Percentiles rank a stretch among this genome's conserved stretches.
phyloP scores from a whole-genome alignment of 2,329 filamentous ascomycete species.

The Colletotrichum sp. region DNA sequence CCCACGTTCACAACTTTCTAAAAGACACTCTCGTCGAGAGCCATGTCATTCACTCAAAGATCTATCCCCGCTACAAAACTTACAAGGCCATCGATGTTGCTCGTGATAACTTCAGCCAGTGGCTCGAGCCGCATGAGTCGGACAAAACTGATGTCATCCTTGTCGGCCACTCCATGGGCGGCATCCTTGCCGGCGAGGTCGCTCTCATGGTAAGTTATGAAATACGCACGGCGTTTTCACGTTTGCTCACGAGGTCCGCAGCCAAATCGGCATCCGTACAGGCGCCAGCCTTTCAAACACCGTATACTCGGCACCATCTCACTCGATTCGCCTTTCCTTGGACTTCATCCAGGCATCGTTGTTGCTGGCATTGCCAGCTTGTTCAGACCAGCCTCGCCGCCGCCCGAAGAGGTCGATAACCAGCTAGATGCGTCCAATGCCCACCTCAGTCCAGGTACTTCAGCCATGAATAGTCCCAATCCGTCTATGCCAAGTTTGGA shows the following conservation, averaged over 20 bases:
- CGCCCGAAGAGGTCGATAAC: constrained; percentile 27
- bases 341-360: constrained; percentile 87
- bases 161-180: constrained; percentile 90
- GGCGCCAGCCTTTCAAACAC: constrained; percentile 63
- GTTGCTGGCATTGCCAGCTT: constrained; percentile 82
- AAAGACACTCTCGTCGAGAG: constrained; percentile 70
- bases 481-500: constrained; percentile 29
- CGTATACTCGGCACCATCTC: constrained; percentile 81
- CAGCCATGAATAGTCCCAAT: constrained; percentile 24
- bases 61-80: constrained; percentile 82
- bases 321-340: constrained; percentile 86
- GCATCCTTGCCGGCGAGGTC: constrained; percentile 81
- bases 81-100: constrained; percentile 75
- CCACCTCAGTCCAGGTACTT: constrained; percentile 12
- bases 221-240: not conserved
- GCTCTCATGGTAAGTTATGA: constrained; percentile 60
- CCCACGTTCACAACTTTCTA: constrained; percentile 81
- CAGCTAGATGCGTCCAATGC: constrained; percentile 9
- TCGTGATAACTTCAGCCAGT: constrained; percentile 81
- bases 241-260: constrained; percentile 20
- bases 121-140: constrained; percentile 80
- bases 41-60: constrained; percentile 85
- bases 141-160: constrained; percentile 79
- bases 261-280: constrained; percentile 38
- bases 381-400: constrained; percentile 59